Evolutionary conservation across 1,284 basidiomycete species (phyloP), one percentile per base, ranked within the genome.

Genomic region (Neolentinus lepideus): DNA sequence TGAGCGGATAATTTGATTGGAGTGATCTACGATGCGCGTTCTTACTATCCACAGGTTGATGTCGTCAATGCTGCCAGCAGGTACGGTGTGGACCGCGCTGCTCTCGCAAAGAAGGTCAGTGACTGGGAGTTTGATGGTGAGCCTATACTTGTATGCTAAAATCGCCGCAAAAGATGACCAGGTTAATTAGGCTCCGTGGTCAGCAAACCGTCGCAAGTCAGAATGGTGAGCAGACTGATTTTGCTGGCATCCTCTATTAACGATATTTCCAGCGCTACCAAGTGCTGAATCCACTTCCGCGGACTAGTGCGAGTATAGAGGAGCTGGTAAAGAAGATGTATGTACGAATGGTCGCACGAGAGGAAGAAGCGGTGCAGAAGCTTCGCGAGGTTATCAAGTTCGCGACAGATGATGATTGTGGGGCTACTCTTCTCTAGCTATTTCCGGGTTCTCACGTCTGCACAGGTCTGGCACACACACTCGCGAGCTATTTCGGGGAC

Each of bases 401-500:
- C 53, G 74, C 75, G 2, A 75, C 73, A 1, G 69, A 67, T 11
- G 72, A 76, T 43, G 70, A 77, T 56, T 81, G 79, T 78, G 57
- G 59, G 68, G 65, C 11, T n/a, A 2, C 16, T 54, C 8, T 48
- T 48, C 52, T 19, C 24, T 38, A 35, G 52, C 12, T 53, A 25
- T 9, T 6, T 4, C 51, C 27, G 21, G 31, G 26, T 51, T 25
- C 35, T 25, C 11, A 43, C 33, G 2, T 16, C 43, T 22, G 4
- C 33, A 33, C 55, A 79, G 77, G 77, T 60, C 67, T 77, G 51
- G 71, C 77, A 2, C 69, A 74, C n/a, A 65, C 62, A 35, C 66
- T 81, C 1, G 75, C 76, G 0, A 58, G 61, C 11, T 76, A 80
- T 60, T 80, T 81, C 57, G 78, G 76, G 16, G 74, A 79, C 60